Base-by-base conservation (phyloP, 139 green algal genomes). In the Chlorella sp. region DNA sequence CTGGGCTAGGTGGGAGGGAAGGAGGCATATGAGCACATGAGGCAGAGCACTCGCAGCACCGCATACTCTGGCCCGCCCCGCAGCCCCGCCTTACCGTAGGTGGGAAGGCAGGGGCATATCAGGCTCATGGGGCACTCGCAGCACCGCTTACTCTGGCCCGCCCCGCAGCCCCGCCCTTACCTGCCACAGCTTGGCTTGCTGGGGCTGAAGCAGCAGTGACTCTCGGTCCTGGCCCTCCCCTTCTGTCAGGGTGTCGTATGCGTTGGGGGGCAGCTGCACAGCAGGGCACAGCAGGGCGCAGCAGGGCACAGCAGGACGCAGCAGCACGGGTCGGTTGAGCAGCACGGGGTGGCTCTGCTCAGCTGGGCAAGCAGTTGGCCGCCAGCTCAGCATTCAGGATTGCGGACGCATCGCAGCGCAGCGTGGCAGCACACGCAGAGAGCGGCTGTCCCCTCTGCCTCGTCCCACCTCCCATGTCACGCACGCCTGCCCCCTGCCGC, bases 161-260 rank as follows among this genome's bases (percentile, higher is more conserved):
- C n/a, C n/a, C n/a, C n/a, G n/a, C n/a, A n/a, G n/a, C n/a, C n/a
- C n/a, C n/a, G n/a, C n/a, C 22, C 79, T 0, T 32, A 85, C 79
- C 79, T 85, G 28, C 79, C 79, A 85, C 79, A 85, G 79, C 79
- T 68, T 85, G 42, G 16, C 14, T 48, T 85, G 79, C 42, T 85
- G 53, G 3, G 42, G 28, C 79, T 85, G 79, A 42, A 85, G 42
- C 42, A 64, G 79, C 79, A 85, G 79, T 2, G 79, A 40, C 39
- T 85, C 57, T 12, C 79, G 28, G 79, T 85, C 79, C 42, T 36
- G 32, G 12, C 79, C 79, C 48, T 85, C 79, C 14, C 79, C 79
- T 30, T 85, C 79, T 2, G 30, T 36, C 32, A 36, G 53, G 0
- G 79, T 85, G 36, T 61, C 36, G 79, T 85, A 85, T 0, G 79